These are phyloP conservation scores for Colletotrichum lentis DNA, from an alignment of 2,329 filamentous ascomycete species.

Conservation along the genomic window DNA sequence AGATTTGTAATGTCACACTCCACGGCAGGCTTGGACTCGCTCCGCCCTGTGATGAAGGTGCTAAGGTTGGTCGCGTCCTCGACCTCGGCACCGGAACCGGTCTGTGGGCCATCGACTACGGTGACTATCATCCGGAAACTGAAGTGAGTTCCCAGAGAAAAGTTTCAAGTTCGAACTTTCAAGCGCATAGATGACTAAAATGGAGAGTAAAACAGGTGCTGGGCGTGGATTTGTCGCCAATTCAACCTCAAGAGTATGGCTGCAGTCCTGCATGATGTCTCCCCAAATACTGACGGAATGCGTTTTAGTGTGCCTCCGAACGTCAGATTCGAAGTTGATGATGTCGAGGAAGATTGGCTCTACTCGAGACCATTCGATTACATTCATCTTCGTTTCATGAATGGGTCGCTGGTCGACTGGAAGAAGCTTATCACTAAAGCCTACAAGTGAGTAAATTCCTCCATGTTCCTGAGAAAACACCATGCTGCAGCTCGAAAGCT, in stretches of 20 bases:
- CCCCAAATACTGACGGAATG: slow-evolving; percentile 41
- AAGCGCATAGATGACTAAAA: neutral
- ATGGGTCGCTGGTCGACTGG: slow-evolving; percentile 42
- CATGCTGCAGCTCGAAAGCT: neutral
- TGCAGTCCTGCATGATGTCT: slow-evolving; percentile 41
- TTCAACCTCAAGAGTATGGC: slow-evolving; percentile 49
- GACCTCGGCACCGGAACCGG: neutral
- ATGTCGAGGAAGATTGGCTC: slow-evolving; percentile 46
- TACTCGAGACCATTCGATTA: slow-evolving; percentile 46
- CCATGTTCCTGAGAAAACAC: neutral
- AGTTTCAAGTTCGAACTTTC: no score
- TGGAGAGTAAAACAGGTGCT: slow-evolving; percentile 41
- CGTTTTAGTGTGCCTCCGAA: slow-evolving; percentile 52
- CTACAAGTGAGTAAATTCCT: neutral
- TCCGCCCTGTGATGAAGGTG: neutral
- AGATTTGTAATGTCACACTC: slow-evolving; percentile 41
- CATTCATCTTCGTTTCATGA: slow-evolving; percentile 46
- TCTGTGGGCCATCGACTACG: slow-evolving; percentile 3
- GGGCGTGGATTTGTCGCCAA: slow-evolving; percentile 51
- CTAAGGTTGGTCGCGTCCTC: neutral
- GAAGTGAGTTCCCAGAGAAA: neutral
- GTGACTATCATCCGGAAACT: slow-evolving; percentile 41
- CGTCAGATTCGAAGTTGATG: slow-evolving; percentile 52
- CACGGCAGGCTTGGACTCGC: slow-evolving; percentile 35
- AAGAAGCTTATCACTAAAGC: slow-evolving; percentile 23